phyloP scores from a whole-genome alignment of 352 stramenopile genomes.

The Phytophthora sp. region DNA sequence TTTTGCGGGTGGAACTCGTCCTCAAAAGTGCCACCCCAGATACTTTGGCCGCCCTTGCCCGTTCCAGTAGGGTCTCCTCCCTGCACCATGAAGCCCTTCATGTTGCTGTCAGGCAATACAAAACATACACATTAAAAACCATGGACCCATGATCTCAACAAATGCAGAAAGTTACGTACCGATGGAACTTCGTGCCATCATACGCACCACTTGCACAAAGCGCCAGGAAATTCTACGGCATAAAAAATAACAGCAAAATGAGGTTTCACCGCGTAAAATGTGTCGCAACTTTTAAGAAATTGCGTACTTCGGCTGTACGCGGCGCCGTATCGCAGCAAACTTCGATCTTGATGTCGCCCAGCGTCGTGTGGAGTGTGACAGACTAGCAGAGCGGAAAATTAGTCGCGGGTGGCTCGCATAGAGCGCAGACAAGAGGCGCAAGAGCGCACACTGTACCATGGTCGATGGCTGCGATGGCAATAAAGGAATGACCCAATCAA shows the following conservation, averaged over 20 bases:
- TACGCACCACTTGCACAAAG: constrained; percentile 93
- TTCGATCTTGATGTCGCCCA: constrained; percentile 97
- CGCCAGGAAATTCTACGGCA: constrained; percentile 97
- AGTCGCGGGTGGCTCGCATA: constrained; percentile 2
- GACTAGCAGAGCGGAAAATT: constrained; percentile 51
- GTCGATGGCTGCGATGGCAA: constrained; percentile 18
- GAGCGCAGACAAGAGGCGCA: background rate
- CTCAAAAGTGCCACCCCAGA: constrained; percentile 89
- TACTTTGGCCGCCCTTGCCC: constrained; percentile 91
- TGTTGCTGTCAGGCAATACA: constrained; percentile 59
- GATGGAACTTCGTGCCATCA: constrained; percentile 91
- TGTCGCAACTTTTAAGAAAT: background rate
- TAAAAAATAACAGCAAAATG: constrained; percentile 14
- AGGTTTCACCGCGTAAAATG: background rate
- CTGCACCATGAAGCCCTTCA: constrained; percentile 91
- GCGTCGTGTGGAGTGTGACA: constrained; percentile 94
- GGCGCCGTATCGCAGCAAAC: constrained; percentile 95
- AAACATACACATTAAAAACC: background rate
- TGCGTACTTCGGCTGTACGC: constrained; percentile 78
- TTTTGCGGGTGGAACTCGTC: constrained; percentile 94
- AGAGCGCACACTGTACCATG: constrained; percentile 17
- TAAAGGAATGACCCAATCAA: constrained; percentile 20
- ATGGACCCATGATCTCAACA: background rate
- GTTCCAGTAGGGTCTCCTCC: constrained; percentile 91
- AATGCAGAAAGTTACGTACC: constrained; percentile 46